Conservation (phyloP, 129 eudicot species). For the Logfia minima region DNA sequence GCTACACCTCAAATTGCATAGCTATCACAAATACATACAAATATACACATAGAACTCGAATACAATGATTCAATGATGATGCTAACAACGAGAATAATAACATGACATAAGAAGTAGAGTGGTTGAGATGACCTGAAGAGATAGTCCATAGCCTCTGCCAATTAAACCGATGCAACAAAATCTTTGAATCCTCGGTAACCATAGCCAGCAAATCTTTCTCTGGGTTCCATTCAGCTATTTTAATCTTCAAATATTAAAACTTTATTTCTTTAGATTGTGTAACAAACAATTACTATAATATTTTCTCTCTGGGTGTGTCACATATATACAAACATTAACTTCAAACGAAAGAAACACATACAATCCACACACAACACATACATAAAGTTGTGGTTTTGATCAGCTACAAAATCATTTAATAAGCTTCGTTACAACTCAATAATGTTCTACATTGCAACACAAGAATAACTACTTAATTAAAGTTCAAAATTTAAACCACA, state of each 20-base stretch:
- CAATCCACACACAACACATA: not conserved
- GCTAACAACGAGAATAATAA: not conserved
- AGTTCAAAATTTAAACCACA: not conserved
- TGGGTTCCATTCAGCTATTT: conserved; percentile 96
- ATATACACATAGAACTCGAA: no score
- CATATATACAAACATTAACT: not conserved
- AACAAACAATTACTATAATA: conserved; percentile 9
- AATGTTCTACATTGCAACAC: not conserved
- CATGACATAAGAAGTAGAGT: not conserved
- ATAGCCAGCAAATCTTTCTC: conserved; percentile 94
- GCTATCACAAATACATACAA: not conserved
- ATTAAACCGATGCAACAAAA: conserved; percentile 85
- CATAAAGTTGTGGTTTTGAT: not conserved
- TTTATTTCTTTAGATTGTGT: not conserved
- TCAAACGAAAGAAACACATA: not conserved
- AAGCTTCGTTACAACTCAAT: not conserved
- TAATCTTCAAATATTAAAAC: conserved; percentile 49
- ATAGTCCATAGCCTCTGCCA: conserved; percentile 98
- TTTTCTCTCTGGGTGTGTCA: not conserved
- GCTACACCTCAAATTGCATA: no score
- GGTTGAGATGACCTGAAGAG: conserved; percentile 53
- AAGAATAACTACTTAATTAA: not conserved
- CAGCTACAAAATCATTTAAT: not conserved
- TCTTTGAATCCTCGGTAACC: conserved; percentile 93
- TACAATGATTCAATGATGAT: not conserved